phyloP scores from a whole-genome alignment of 1,139 yeast species.

The Yamadazyma songkhlaensis region DNA sequence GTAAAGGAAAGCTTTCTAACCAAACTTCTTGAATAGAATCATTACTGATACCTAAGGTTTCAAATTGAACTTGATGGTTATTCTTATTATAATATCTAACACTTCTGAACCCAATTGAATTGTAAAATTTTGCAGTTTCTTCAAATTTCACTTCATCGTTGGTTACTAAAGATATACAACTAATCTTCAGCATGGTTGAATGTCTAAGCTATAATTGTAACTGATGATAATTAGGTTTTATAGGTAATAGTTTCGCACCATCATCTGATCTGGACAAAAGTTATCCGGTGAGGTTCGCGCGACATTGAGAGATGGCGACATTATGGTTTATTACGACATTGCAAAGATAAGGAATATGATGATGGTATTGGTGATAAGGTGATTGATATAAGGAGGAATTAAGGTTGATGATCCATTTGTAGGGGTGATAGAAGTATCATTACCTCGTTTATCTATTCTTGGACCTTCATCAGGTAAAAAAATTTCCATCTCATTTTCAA shows the following conservation, averaged over 20 bases:
- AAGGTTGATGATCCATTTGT: no score
- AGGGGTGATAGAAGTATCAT: no score
- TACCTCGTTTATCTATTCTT: neutral
- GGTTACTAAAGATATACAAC: constrained; percentile 61
- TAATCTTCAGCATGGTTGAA: constrained; percentile 19
- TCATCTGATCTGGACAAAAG: constrained; percentile 4
- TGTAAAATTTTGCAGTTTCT: constrained; percentile 51
- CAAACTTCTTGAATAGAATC: constrained; percentile 69
- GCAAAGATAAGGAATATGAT: neutral
- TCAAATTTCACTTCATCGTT: constrained; percentile 45
- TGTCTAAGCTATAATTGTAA: no score
- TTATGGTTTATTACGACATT: no score
- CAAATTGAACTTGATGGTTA: constrained; percentile 27
- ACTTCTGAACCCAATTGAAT: constrained; percentile 54
- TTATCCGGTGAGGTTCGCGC: constrained; percentile 1
- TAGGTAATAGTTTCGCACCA: constrained; percentile 1
- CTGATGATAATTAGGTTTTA: neutral
- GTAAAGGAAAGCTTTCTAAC: constrained; percentile 67
- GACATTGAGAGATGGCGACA: neutral
- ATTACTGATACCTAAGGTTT: constrained; percentile 52
- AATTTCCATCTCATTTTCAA: neutral
- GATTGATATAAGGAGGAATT: no score
- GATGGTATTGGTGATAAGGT: neutral
- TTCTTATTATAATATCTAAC: constrained; percentile 52
- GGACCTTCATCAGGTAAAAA: no score